Conservation (phyloP, 108 stramenopile genomes). For the Cyclostephanos tholiformis region DNA sequence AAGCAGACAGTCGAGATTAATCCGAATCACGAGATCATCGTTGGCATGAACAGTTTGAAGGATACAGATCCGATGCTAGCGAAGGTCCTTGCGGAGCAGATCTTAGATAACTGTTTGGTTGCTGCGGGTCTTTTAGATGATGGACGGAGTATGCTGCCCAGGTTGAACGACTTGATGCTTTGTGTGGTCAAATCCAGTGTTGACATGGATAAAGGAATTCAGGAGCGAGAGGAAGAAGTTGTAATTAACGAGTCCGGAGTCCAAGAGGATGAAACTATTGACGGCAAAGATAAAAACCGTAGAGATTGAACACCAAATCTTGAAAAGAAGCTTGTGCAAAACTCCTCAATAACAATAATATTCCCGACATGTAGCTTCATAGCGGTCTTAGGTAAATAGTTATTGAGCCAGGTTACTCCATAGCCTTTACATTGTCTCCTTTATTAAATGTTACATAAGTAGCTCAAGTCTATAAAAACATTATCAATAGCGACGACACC, state of each 20-base stretch:
- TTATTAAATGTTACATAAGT: no score
- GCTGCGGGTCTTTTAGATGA: conserved; percentile 98
- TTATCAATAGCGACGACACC: no score
- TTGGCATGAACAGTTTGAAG: conserved; percentile 65
- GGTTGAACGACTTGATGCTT: conserved; percentile 88
- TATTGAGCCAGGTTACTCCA: no score
- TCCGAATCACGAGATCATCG: conserved; percentile 93
- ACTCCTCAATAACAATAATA: no score
- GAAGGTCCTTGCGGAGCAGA: conserved; percentile 86
- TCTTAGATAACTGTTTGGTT: conserved; percentile 97
- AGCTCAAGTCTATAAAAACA: no score
- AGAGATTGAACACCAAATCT: not conserved
- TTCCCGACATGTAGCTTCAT: no score
- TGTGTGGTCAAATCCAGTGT: conserved; percentile 76
- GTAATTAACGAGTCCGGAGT: not conserved
- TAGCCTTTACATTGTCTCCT: no score
- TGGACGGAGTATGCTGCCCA: conserved; percentile 90
- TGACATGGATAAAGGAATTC: not conserved
- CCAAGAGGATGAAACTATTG: not conserved
- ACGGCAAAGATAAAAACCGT: not conserved
- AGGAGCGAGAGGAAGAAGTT: not conserved
- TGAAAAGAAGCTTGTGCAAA: not conserved
- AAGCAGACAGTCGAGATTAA: conserved; percentile 97
- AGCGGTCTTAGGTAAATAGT: no score
- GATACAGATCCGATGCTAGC: conserved; percentile 77